Evolutionary conservation across 2,329 filamentous ascomycete genomes (phyloP), one percentile per base, ranked within the genome.

Genomic region (Shiraia sp.): DNA sequence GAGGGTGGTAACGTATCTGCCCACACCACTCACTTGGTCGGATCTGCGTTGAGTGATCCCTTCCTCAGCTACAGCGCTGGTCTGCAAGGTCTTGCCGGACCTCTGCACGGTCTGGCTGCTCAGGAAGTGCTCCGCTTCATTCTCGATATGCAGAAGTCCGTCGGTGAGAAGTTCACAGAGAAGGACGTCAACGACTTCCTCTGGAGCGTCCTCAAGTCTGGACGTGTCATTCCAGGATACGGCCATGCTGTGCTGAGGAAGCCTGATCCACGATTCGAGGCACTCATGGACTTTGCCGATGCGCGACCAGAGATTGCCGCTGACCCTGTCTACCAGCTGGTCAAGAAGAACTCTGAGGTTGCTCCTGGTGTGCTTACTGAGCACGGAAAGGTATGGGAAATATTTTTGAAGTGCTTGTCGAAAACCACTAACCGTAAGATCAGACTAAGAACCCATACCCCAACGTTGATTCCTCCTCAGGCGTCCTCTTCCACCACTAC

Each of bases 41-140:
- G 93, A 37, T 95, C 88, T 58, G 93, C 93, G 14, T 83, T 99
- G 42, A 93, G 88, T 63, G 93, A 97, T 62, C 90, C 92, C 4
- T 97, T 93, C 81, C 81, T 99, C 51, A 93, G 89, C 64, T 97
- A 97, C 79, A 93, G 88, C 57, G 93, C 93, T 42, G 93, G 93
- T 70, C 83, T 99, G 4, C 89, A 96, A 67, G 93, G 93, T 68
- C 84, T 99, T 10, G 93, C 92, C 12, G 93, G 92, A n/a, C 92
- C 92, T 15, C 79, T 95, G 15, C 90, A 95, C 71, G 89, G 92
- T 43, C 84, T 99, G 45, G 93, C 93, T 35, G 93, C 93, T 6
- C 93, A 99, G 72, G 93, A 99, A 70, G 93, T 97, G 26, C 83
- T 99, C 49, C 88, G 93, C 65, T 99, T 91, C 88, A 95, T 96